Evolutionary conservation across 352 stramenopile genomes (phyloP), one percentile per base, ranked within the genome.

Genomic region (Globisporangium cystogenes): DNA sequence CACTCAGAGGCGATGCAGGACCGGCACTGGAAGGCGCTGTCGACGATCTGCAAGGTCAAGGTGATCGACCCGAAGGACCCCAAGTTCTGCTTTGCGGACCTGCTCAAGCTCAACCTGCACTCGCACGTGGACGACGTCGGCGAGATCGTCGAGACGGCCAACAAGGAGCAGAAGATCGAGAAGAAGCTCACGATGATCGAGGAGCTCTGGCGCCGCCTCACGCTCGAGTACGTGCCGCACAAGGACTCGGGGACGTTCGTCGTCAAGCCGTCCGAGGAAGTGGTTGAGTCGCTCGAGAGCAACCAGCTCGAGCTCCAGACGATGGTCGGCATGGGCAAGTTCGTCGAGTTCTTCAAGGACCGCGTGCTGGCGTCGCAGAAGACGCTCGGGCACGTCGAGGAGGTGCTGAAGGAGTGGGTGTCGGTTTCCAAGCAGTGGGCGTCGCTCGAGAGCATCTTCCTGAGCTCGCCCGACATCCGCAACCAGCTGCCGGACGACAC

Each of bases 1-100:
- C 93, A 98, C 70, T 97, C 88, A 1, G 84, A 97, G 52, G 86
- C 93, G 26, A 98, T 98, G 77, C 86, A 96, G 51, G 70, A 95
- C 45, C 87, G 95, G 4, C 95, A 98, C 70, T 98, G 95, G 95
- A 87, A 90, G 57, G 82, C 77, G 12, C 57, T 98, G 10, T 92
- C 88, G 12, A 64, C 58, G 3, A 88, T 93, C 37, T 93, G 82
- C 41, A 85, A 92, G 27, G 83, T 93, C n/a, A 93, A 95, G 49
- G 76, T 81, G 0, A 95, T 95, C 33, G 81, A 91, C 16, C 82
- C 82, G 1, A 89, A 89, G 36, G 81, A 93, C 40, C 70, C 79
- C 0, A 93, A 93, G 47, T 89, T 95, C 48, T 86, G 60, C 21
- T 70, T 95, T n/a, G 85, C 81, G 0, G 85, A 95, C 51, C 55